Evolutionary conservation across 2,329 filamentous ascomycete genomes (phyloP).

Genomic region (Aureobasidium pullulans): DNA sequence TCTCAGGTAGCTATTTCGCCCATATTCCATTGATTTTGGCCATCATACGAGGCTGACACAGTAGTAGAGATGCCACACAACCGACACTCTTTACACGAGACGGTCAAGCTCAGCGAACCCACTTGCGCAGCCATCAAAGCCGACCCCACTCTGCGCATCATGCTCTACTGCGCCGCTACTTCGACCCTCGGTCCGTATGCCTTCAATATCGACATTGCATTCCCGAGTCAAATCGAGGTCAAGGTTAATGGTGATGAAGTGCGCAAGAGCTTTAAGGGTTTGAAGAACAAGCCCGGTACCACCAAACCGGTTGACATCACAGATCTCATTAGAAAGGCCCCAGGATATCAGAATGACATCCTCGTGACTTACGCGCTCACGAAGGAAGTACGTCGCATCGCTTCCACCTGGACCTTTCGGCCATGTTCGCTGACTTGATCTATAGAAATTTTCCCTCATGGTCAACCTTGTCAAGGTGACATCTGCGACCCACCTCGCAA

Average conservation of each 20-base stretch:
- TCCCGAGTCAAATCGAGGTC: constrained; percentile 87
- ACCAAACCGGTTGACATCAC: constrained; percentile 93
- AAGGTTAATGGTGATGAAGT: constrained; percentile 83
- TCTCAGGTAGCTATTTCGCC: constrained; percentile 56
- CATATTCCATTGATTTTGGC: constrained; percentile 15
- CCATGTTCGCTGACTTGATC: constrained; percentile 27
- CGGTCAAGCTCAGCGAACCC: constrained; percentile 50
- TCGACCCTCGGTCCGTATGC: constrained; percentile 48
- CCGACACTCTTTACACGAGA: constrained; percentile 50
- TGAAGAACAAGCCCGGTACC: constrained; percentile 94
- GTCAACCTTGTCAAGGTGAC: constrained; percentile 69
- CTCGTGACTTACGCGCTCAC: constrained; percentile 90
- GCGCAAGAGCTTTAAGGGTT: constrained; percentile 83
- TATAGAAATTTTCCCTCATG: constrained; percentile 39
- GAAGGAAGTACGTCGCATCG: constrained; percentile 54
- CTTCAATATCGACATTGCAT: constrained; percentile 61
- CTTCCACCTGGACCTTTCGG: background rate
- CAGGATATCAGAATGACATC: constrained; percentile 66
- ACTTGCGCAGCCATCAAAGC: constrained; percentile 48
- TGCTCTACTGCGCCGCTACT: constrained; percentile 70
- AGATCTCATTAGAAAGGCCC: constrained; percentile 60
- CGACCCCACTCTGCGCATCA: constrained; percentile 60
- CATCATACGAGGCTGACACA: constrained; percentile 27
- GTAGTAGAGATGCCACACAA: constrained; percentile 50
- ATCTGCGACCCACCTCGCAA: constrained; percentile 63